phyloP scores from a whole-genome alignment of 768 basidiomycete species.

The Leccinum aurantiacum region DNA sequence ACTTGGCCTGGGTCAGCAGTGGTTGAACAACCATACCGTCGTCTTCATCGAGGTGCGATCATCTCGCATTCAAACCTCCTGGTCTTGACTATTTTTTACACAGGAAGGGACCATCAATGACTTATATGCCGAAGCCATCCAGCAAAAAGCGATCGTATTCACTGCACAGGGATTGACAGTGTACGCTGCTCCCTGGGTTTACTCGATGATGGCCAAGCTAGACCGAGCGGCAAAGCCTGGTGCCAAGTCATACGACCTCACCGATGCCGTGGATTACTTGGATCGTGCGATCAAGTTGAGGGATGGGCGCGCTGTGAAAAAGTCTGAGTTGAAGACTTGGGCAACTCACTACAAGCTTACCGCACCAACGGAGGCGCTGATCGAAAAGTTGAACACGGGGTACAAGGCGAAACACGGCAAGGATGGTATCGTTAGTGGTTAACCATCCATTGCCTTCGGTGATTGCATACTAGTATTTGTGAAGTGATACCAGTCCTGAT shows the following conservation, averaged over 20 bases:
- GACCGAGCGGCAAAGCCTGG: constrained; percentile 9
- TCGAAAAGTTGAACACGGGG: background rate
- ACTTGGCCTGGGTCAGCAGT: constrained; percentile 1
- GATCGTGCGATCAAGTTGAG: background rate
- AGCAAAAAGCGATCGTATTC: constrained; percentile 7
- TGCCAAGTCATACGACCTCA: constrained; percentile 9
- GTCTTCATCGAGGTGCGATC: constrained; percentile 5
- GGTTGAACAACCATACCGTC: constrained; percentile 13
- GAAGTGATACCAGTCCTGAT: background rate
- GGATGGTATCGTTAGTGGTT: background rate
- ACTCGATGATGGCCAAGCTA: constrained; percentile 10
- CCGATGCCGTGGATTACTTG: constrained; percentile 12
- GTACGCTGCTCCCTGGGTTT: constrained; percentile 14
- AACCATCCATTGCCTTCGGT: background rate
- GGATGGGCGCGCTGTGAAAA: constrained; percentile 5
- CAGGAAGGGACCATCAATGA: constrained; percentile 2
- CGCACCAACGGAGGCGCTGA: background rate
- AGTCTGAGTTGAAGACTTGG: constrained; percentile 6
- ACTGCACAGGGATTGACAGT: constrained; percentile 9
- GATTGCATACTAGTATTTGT: background rate
- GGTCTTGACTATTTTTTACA: background rate
- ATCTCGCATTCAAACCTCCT: background rate
- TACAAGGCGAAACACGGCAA: constrained; percentile 3
- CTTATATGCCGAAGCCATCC: constrained; percentile 2
- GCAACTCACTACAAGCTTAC: constrained; percentile 1